Evolutionary conservation across 2,329 filamentous ascomycete genomes (phyloP).

Genomic region (Diaporthe helianthi): DNA sequence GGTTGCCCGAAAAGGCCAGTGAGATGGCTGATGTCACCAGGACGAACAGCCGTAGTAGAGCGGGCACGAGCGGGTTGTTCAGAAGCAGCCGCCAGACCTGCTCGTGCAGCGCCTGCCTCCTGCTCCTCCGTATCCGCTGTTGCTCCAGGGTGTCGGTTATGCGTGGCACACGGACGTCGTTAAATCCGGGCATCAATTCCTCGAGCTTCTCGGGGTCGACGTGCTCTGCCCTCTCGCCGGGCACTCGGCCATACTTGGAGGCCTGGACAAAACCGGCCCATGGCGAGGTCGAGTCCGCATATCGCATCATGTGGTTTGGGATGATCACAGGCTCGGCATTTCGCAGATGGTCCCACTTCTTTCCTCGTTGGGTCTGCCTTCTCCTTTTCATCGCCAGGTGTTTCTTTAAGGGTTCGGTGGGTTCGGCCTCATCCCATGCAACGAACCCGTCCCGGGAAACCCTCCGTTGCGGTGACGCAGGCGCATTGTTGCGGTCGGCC

Average conservation of each 20-base stretch:
- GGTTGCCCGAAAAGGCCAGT: slow-evolving; percentile 77
- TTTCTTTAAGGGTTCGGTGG: slow-evolving; percentile 47
- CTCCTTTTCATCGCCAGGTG: slow-evolving; percentile 55
- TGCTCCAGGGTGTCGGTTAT: slow-evolving; percentile 29
- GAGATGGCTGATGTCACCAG: slow-evolving; percentile 84
- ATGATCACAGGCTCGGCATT: slow-evolving; percentile 67
- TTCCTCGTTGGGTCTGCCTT: slow-evolving; percentile 55
- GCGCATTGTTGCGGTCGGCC: slow-evolving; percentile 52
- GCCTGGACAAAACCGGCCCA: slow-evolving; percentile 64
- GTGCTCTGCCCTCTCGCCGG: slow-evolving; percentile 56
- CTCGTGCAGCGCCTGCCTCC: slow-evolving; percentile 60
- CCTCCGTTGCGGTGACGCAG: slow-evolving; percentile 49
- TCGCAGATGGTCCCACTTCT: slow-evolving; percentile 67
- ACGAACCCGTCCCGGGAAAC: slow-evolving; percentile 58
- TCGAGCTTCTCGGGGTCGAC: slow-evolving; percentile 54
- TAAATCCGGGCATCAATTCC: slow-evolving; percentile 55
- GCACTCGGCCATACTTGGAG: slow-evolving; percentile 57
- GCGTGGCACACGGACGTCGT: slow-evolving; percentile 43
- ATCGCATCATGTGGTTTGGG: slow-evolving; percentile 49
- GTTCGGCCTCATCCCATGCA: slow-evolving; percentile 47
- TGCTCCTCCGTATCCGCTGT: slow-evolving; percentile 30
- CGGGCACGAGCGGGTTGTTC: slow-evolving; percentile 83
- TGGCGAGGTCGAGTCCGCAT: slow-evolving; percentile 50
- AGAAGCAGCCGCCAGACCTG: slow-evolving; percentile 73
- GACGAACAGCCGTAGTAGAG: slow-evolving; percentile 82